These are phyloP conservation scores for Suillus americanus DNA, from an alignment of 768 basidiomycete genomes.

Conservation along the genomic window DNA sequence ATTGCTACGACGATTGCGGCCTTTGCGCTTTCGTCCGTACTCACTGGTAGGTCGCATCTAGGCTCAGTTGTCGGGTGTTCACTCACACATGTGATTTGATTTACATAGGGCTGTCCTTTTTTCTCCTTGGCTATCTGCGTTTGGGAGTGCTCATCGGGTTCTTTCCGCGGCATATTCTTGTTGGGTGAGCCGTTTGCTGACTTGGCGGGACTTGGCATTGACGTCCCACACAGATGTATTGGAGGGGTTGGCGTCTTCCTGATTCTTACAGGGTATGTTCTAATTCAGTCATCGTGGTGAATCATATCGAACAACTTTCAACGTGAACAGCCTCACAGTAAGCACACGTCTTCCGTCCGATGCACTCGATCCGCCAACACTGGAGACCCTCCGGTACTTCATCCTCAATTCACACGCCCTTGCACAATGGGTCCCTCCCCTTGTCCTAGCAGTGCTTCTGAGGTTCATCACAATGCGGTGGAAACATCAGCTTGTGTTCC, in stretches of 20 bases:
- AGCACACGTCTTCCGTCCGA: constrained; percentile 80
- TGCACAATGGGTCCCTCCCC: constrained; percentile 75
- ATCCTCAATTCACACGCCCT: constrained; percentile 64
- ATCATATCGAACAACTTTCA: background rate
- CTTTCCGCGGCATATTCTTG: constrained; percentile 94
- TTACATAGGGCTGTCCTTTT: constrained; percentile 57
- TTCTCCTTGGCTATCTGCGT: constrained; percentile 80
- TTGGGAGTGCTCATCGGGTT: constrained; percentile 89
- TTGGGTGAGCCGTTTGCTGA: constrained; percentile 59
- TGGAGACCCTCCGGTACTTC: constrained; percentile 65
- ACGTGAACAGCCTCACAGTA: constrained; percentile 65
- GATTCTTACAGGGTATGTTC: constrained; percentile 79
- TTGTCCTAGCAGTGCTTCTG: constrained; percentile 73
- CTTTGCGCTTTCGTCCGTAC: constrained; percentile 80
- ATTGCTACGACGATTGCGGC: constrained; percentile 92
- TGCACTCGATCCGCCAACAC: constrained; percentile 61
- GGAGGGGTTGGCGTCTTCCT: constrained; percentile 97
- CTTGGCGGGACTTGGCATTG: background rate
- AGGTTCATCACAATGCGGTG: constrained; percentile 76
- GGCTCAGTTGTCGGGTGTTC: constrained; percentile 3
- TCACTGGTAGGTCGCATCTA: constrained; percentile 62
- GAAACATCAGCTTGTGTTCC: constrained; percentile 91
- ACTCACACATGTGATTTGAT: constrained; percentile 2
- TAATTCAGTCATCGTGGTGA: background rate
- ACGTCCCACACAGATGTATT: constrained; percentile 56